Evolutionary conservation across 306 rosid genomes (phyloP).

Genomic region (Acacia confusa): DNA sequence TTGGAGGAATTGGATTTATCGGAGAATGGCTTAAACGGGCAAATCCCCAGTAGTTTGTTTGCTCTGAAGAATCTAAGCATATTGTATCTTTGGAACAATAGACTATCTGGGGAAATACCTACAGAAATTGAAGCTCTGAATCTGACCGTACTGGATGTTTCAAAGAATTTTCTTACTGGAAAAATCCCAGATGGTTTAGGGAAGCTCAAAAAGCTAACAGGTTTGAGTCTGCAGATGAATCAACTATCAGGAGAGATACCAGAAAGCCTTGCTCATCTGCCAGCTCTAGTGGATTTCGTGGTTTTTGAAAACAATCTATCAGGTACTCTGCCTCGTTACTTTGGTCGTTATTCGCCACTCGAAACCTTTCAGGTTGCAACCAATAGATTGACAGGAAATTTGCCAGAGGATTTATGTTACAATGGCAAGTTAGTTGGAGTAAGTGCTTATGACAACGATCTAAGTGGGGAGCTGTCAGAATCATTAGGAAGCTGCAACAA

Average conservation of each 20-base stretch:
- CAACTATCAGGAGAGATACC: constrained; percentile 49
- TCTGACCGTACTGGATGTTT: constrained; percentile 36
- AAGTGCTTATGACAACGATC: constrained; percentile 37
- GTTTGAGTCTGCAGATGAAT: constrained; percentile 35
- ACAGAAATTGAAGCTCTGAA: constrained; percentile 33
- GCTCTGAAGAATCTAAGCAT: constrained; percentile 38
- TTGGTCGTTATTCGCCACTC: constrained; percentile 42
- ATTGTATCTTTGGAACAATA: constrained; percentile 35
- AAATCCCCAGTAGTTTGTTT: constrained; percentile 49
- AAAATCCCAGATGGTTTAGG: constrained; percentile 45
- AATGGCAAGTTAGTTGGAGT: constrained; percentile 34
- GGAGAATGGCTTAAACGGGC: constrained; percentile 28
- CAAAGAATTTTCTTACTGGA: constrained; percentile 39
- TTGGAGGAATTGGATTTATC: constrained; percentile 44
- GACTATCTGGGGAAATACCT: constrained; percentile 49
- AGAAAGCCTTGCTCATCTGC: constrained; percentile 44
- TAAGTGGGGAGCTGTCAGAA: constrained; percentile 47
- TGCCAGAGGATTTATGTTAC: constrained; percentile 47
- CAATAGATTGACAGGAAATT: constrained; percentile 42
- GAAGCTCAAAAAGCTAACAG: constrained; percentile 29
- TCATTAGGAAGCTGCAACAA: constrained; percentile 43
- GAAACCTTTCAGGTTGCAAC: constrained; percentile 30
- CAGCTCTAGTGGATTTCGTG: constrained; percentile 21
- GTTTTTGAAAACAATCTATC: constrained; percentile 40
- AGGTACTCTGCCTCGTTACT: constrained; percentile 44